Evolutionary conservation across 108 stramenopile species (phyloP).

Genomic region (Cyclotella cryptica): DNA sequence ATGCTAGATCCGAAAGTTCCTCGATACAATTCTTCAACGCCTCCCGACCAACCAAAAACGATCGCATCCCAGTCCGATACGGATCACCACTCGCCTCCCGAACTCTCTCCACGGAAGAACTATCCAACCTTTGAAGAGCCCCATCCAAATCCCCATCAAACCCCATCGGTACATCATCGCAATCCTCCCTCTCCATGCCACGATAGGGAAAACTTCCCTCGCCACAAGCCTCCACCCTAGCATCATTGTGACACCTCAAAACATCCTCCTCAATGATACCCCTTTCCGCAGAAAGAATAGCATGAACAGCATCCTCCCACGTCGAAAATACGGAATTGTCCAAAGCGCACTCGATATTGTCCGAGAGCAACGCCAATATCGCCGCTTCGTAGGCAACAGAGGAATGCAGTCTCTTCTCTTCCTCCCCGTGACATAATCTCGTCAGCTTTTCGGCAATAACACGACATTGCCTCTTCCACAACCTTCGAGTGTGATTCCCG

Average conservation of each 20-base stretch:
- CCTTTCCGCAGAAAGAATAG: conserved; percentile 46
- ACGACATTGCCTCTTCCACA: conserved; percentile 78
- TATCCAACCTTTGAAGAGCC: conserved; percentile 31
- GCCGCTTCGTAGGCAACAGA: conserved; percentile 67
- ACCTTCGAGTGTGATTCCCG: conserved; percentile 71
- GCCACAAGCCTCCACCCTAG: conserved; percentile 29
- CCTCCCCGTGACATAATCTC: neutral
- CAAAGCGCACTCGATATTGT: conserved; percentile 60
- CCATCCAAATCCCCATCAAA: conserved; percentile 43
- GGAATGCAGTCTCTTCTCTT: conserved; percentile 16
- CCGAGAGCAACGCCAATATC: conserved; percentile 67
- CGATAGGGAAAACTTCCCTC: conserved; percentile 36
- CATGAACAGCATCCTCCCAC: conserved; percentile 70
- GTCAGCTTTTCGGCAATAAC: conserved; percentile 49
- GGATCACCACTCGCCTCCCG: conserved; percentile 40
- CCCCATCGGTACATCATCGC: conserved; percentile 8
- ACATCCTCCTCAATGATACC: conserved; percentile 72
- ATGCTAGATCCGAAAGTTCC: conserved; percentile 31
- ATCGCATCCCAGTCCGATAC: conserved; percentile 57
- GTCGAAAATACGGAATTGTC: conserved; percentile 60
- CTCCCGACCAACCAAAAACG: conserved; percentile 68
- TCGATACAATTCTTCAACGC: conserved; percentile 51
- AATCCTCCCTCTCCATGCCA: conserved; percentile 31
- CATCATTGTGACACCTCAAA: conserved; percentile 58
- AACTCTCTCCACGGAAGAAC: conserved; percentile 18